Percentiles rank a stretch among this genome's conserved stretches.
phyloP scores from a whole-genome alignment of 192 early-diverging fungal genomes.

The Linnemannia hyalina region DNA sequence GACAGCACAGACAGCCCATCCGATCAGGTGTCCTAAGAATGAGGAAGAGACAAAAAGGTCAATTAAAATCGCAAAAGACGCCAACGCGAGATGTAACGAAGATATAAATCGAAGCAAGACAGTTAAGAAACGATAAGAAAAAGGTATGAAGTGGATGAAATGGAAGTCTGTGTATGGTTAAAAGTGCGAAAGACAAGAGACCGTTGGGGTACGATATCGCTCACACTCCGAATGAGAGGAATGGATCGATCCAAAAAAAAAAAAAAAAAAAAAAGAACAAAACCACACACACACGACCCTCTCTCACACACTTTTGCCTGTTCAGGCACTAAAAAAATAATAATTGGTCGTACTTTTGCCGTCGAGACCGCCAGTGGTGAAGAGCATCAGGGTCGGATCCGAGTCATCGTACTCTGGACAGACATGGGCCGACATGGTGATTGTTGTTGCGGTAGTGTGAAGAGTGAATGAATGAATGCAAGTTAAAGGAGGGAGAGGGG shows the following conservation, averaged over 20 bases:
- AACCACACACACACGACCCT: not conserved
- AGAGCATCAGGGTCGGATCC: conserved; percentile 1
- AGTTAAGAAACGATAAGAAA: not conserved
- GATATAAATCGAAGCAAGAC: no score
- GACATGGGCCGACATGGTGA: conserved; percentile 23
- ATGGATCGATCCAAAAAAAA: not conserved
- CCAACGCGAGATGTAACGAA: not conserved
- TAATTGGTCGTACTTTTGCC: conserved; percentile 27
- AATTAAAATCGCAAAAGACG: not conserved
- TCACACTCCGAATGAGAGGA: not conserved
- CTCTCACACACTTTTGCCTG: not conserved
- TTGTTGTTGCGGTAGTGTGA: not conserved
- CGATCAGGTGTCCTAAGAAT: conserved; percentile 64
- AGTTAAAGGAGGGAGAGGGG: not conserved
- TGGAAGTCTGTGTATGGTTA: not conserved
- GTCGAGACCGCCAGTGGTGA: conserved; percentile 5
- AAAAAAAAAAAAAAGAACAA: not conserved
- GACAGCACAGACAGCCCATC: conserved; percentile 71
- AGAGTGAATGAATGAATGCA: not conserved
- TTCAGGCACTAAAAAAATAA: not conserved
- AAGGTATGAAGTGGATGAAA: no score
- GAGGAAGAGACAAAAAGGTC: not conserved
- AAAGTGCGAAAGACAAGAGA: not conserved
- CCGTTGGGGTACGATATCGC: not conserved
- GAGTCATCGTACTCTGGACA: conserved; percentile 40